phyloP scores from a whole-genome alignment of 495 filamentous ascomycete species.

The Penicillium chermesinum region DNA sequence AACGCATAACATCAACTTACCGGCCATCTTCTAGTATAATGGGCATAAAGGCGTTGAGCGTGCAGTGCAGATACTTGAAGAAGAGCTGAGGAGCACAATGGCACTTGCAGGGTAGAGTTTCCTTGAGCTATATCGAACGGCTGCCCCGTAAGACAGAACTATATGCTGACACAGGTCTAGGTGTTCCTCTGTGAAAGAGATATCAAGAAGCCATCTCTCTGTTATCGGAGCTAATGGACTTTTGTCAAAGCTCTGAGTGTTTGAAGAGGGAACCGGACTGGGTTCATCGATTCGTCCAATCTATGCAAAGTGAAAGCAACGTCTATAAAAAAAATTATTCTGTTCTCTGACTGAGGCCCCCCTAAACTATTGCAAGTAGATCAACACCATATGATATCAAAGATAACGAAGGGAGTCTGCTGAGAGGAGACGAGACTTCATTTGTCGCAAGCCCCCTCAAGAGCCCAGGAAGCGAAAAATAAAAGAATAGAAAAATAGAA shows the following conservation, averaged over 20 bases:
- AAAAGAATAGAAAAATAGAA: too few species aligned
- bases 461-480: too few species aligned
- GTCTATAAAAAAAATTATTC: too few species aligned
- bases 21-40: not conserved
- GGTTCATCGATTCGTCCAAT: too few species aligned
- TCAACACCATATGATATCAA: too few species aligned
- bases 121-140: not conserved
- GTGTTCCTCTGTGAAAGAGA: not conserved
- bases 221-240: not conserved
- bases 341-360: too few species aligned
- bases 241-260: not conserved
- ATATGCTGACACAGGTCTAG: not conserved
- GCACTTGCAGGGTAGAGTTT: conserved; percentile 1
- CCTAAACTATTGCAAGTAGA: too few species aligned
- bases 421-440: too few species aligned
- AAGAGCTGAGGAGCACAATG: not conserved
- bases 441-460: too few species aligned
- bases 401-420: too few species aligned
- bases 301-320: too few species aligned
- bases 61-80: not conserved
- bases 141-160: not conserved
- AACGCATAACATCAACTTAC: too few species aligned
- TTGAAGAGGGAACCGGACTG: not conserved
- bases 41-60: not conserved
- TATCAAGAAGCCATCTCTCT: not conserved